Base-by-base conservation (phyloP, 2,329 filamentous ascomycete species). In the Fusarium chlamydosporum region DNA sequence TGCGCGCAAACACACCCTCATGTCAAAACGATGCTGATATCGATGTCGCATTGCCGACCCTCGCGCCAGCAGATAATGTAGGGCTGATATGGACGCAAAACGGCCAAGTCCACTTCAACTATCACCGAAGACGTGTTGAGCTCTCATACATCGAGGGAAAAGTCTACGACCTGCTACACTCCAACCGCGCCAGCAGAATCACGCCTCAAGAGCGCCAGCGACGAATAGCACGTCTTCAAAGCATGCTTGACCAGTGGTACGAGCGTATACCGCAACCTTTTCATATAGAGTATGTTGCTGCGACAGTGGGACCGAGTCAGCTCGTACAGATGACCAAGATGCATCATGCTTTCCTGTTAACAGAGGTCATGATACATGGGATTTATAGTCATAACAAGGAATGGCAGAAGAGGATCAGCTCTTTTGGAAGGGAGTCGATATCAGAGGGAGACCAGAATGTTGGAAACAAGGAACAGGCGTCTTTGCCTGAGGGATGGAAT, bases 121-220 rank as follows among this genome's bases (percentile, higher is more conserved):
- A 78, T 48, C 79, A 82, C 57, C 75, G 81, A 6, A 61, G 76
- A n/a, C 76, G 79, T 2, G 74, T 82, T 4, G 79, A 81, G 45
- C 75, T 83, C 3, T 77, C 79, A 2, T 77, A 81, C 35, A 75
- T 83, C 8, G 64, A 82, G 27, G 81, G 81, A 20, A 79, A 77
- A 47, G 75, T 82, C 0, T 82, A 81, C 45, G 80, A 83, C 33
- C 73, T 76, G 10, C 69, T 83, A 2, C 79, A 80, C 58, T 76
- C 76, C 1, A 77, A 76, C 52, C 67, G 73, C 3, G 68, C 75
- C 3, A 61, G 40, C 45, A 77, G 74, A 18, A 57, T 71, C 8
- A 75, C 72, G n/a, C 72, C 74, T 2, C 65, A 74, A 4, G 75
- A 78, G 41, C 76, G 79, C 1, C 68, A 74, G 26, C 65, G 71